phyloP scores from a whole-genome alignment of 2,329 filamentous ascomycete genomes.

The Aspergillus sp. region DNA sequence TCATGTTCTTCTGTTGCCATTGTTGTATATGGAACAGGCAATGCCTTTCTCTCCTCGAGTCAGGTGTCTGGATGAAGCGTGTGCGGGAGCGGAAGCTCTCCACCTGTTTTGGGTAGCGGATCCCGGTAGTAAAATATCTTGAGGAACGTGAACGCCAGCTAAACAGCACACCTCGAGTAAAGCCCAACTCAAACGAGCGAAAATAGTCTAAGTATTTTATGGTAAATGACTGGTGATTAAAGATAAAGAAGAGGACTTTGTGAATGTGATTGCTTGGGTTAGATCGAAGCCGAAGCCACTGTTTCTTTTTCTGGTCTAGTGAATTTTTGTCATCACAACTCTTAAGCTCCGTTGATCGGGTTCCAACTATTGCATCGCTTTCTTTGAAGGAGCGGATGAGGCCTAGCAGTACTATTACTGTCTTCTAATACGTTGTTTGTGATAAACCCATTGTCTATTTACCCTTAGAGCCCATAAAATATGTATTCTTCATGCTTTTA shows the following conservation, averaged over 20 bases:
- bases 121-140: slow-evolving; percentile 17
- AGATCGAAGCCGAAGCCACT: slow-evolving; percentile 26
- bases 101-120: slow-evolving; percentile 15
- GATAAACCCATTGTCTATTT: background rate
- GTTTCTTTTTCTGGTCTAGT: slow-evolving; percentile 31
- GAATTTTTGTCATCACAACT: slow-evolving; percentile 22
- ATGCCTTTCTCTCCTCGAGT: background rate
- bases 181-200: background rate
- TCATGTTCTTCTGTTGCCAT: slow-evolving; percentile 40
- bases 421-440: background rate
- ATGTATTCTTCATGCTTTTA: background rate
- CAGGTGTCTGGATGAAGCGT: slow-evolving; percentile 15
- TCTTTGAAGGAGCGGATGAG: too few relatives aligned
- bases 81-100: slow-evolving; percentile 17
- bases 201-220: slow-evolving; percentile 5
- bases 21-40: slow-evolving; percentile 13
- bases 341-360: background rate
- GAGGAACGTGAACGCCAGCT: slow-evolving; percentile 9
- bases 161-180: slow-evolving; percentile 6
- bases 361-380: background rate
- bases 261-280: slow-evolving; percentile 23
- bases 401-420: background rate
- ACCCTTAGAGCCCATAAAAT: background rate
- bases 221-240: slow-evolving; percentile 13
- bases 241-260: slow-evolving; percentile 9